These are phyloP conservation scores for Stemphylium lycopersici DNA, from an alignment of 2,329 filamentous ascomycete species.

Conservation along the genomic window DNA sequence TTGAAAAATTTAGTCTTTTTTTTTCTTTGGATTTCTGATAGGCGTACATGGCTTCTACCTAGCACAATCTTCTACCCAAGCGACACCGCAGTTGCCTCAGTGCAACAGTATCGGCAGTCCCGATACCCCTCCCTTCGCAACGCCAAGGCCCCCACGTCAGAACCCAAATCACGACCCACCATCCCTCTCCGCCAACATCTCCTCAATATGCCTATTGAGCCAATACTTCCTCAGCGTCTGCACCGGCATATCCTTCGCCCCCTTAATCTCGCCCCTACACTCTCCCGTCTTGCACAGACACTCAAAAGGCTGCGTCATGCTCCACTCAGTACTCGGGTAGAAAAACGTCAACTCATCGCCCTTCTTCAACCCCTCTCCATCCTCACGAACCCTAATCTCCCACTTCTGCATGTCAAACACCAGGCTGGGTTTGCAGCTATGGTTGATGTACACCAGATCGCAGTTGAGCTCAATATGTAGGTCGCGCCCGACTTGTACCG, in stretches of 20 bases:
- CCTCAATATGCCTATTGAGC: constrained; percentile 41
- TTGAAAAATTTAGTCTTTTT: too few relatives aligned
- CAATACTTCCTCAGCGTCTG: constrained; percentile 63
- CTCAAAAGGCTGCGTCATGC: constrained; percentile 73
- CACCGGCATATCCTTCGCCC: constrained; percentile 65
- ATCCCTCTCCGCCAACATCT: constrained; percentile 35
- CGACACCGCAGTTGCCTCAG: too few relatives aligned
- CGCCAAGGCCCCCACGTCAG: too few relatives aligned
- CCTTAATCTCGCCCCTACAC: constrained; percentile 68
- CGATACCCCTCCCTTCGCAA: too few relatives aligned
- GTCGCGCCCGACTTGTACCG: constrained; percentile 57
- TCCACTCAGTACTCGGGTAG: constrained; percentile 77
- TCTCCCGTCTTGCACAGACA: constrained; percentile 65
- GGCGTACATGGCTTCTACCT: too few relatives aligned
- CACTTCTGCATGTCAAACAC: constrained; percentile 58
- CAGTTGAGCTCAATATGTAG: constrained; percentile 63
- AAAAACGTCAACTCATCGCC: constrained; percentile 65
- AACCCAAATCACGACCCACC: background rate
- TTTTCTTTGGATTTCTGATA: too few relatives aligned
- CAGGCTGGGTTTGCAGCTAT: constrained; percentile 60
- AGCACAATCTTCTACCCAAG: too few relatives aligned
- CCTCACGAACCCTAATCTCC: constrained; percentile 61
- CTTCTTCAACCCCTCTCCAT: constrained; percentile 35
- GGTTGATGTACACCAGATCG: constrained; percentile 64
- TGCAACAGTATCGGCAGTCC: too few relatives aligned